These are phyloP conservation scores for Xylariaceae sp. DNA, from an alignment of 2,329 filamentous ascomycete genomes.

Conservation along the genomic window DNA sequence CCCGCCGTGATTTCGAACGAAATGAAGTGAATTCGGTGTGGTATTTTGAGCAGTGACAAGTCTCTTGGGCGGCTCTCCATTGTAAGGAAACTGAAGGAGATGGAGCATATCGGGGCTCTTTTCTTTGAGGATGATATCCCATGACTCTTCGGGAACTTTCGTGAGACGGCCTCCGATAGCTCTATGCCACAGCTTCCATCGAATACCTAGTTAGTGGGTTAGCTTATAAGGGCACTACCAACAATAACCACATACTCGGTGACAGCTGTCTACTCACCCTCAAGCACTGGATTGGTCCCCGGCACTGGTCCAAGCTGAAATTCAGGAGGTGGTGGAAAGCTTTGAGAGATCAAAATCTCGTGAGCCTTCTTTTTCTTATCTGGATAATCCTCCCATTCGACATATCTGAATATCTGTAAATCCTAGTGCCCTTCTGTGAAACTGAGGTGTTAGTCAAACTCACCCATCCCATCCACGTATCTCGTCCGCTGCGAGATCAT, in stretches of 20 bases:
- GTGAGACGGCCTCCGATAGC: conserved; percentile 43
- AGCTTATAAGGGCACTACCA: not conserved
- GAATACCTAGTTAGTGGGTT: conserved; percentile 17
- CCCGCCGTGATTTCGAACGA: conserved; percentile 69
- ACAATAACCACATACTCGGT: no score
- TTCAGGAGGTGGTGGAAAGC: conserved; percentile 49
- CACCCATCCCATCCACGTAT: conserved; percentile 17
- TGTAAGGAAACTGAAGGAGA: conserved; percentile 60
- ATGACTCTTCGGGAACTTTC: conserved; percentile 52
- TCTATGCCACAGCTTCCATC: conserved; percentile 56
- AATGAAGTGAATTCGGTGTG: conserved; percentile 56
- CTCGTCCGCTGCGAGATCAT: conserved; percentile 17
- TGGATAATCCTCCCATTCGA: conserved; percentile 68
- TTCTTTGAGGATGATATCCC: conserved; percentile 50
- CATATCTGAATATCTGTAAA: conserved; percentile 38
- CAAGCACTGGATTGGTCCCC: conserved; percentile 52
- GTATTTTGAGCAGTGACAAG: conserved; percentile 51
- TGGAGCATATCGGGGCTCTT: conserved; percentile 59
- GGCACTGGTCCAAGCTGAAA: conserved; percentile 54
- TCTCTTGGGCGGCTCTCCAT: conserved; percentile 57
- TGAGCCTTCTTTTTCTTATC: conserved; percentile 60
- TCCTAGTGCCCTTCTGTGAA: no score
- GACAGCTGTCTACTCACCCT: conserved; percentile 39
- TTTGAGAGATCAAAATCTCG: conserved; percentile 47
- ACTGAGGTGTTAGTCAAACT: not conserved